These are phyloP conservation scores for Schrenkiella parvula DNA, from an alignment of 345 rosid genomes.

Conservation along the genomic window DNA sequence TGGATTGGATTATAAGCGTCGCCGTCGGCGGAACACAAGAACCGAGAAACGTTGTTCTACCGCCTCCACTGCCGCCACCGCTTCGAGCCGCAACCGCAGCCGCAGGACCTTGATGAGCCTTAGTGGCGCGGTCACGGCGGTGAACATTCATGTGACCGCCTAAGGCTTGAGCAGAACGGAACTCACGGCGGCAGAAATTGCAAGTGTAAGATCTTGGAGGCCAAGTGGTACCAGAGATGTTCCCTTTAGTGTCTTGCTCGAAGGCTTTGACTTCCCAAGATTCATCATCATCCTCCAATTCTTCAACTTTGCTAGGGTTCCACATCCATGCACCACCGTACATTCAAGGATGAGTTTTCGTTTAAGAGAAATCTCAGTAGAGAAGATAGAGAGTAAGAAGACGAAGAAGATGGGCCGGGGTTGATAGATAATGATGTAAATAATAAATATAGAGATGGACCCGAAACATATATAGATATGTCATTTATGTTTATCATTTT, in stretches of 20 bases:
- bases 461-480: conserved; percentile 15
- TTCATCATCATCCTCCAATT: conserved; percentile 55
- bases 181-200: conserved; percentile 88
- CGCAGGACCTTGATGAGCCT: conserved; percentile 52
- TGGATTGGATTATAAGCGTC: conserved; percentile 26
- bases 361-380: conserved; percentile 1
- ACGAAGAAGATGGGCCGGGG: conserved; percentile 31
- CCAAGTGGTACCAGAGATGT: conserved; percentile 81
- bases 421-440: conserved; percentile 30
- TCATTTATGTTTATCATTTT: conserved; percentile 22
- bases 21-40: conserved; percentile 33
- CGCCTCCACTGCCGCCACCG: not conserved
- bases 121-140: conserved; percentile 82
- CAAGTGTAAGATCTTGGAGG: conserved; percentile 96
- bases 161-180: conserved; percentile 94
- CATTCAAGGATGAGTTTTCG: conserved; percentile 21
- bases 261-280: conserved; percentile 97
- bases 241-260: conserved; percentile 67
- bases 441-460: conserved; percentile 29
- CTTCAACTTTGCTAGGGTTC: conserved; percentile 50
- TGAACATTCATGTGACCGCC: conserved; percentile 99
- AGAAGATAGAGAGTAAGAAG: conserved; percentile 13
- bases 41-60: conserved; percentile 21
- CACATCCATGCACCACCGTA: conserved; percentile 52
- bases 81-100: conserved; percentile 6